Evolutionary conservation across 73 alveolate species (phyloP).

Genomic region (Diophrys appendiculata): DNA sequence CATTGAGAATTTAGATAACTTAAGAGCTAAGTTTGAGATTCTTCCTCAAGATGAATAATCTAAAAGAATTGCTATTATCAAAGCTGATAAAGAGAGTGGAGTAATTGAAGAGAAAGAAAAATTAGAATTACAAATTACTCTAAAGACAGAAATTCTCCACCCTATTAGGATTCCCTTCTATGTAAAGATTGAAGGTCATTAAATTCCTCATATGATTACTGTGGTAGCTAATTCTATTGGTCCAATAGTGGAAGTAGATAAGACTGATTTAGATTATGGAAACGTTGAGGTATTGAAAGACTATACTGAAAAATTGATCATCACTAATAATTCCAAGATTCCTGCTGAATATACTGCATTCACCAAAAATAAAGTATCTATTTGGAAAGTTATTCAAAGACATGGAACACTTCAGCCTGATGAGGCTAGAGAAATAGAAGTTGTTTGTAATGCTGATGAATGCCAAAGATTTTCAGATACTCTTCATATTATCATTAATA

Average conservation of each 20-base stretch:
- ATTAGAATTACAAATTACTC: constrained; percentile 83
- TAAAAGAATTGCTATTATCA: constrained; percentile 89
- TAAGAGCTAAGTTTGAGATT: constrained; percentile 98
- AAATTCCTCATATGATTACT: constrained; percentile 84
- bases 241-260: constrained; percentile 93
- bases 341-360: constrained; percentile 98
- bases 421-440: constrained; percentile 92
- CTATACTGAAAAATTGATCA: constrained; percentile 75
- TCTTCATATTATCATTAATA: constrained; percentile 95
- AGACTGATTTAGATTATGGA: constrained; percentile 94
- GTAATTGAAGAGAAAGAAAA: constrained; percentile 90
- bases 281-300: constrained; percentile 91
- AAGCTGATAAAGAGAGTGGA: constrained; percentile 95
- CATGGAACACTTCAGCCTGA: constrained; percentile 94
- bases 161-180: constrained; percentile 89
- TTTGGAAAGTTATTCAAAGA: constrained; percentile 81
- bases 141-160: constrained; percentile 87
- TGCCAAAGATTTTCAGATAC: constrained; percentile 89
- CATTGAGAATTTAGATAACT: constrained; percentile 91
- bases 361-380: constrained; percentile 90
- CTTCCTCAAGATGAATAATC: constrained; percentile 97
- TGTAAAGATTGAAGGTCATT: constrained; percentile 72
- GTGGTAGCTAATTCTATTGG: constrained; percentile 97
- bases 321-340: constrained; percentile 92
- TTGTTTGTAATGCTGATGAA: constrained; percentile 98